Base-by-base conservation (phyloP, 2,329 filamentous ascomycete species). In the Hypomyces rosellus region DNA sequence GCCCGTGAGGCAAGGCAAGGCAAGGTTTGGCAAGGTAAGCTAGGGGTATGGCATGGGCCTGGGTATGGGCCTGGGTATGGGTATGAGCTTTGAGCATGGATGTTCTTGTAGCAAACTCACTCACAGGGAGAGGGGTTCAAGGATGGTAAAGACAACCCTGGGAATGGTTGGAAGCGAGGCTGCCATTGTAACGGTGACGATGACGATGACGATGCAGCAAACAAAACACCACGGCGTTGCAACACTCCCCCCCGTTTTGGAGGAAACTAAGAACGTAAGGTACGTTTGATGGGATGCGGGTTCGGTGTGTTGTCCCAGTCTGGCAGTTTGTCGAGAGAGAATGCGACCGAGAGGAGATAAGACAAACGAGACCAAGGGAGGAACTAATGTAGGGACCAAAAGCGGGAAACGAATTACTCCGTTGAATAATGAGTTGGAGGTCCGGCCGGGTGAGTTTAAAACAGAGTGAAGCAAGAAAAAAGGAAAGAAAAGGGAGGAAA, bases 61-160 rank as follows among this genome's bases (percentile, higher is more conserved):
- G 20, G 20, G 20, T 20, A 20, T 20, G 20, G 5, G 20, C 20
- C 3, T 20, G 20, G 20, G n/a, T n/a, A n/a, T n/a, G n/a, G n/a
- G n/a, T n/a, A n/a, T n/a, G n/a, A n/a, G n/a, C n/a, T n/a, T n/a
- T n/a, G n/a, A n/a, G n/a, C n/a, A 20, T 20, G 20, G 3, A 20
- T 20, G 20, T 20, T 3, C 20, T 20, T 20, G 20, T 20, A 20
- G 20, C 20, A 33, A 8, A 41, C n/a, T 20, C 22, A 62, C 76
- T 69, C 74, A 86, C 82, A 86, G 73, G 16, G 82, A 84, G 52
- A 87, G 71, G 33, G 85, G 85, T 65, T 89, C 85, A 39, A 87
- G 62, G 48, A 87, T 65, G 30, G 82, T 85, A 57, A 89, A 87
- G 45, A 87, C 70, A 44, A 85, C 64, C 53, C 82, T 75, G 12